phyloP scores from a whole-genome alignment of 805 yeast species.

The Yarrowia divulgata region DNA sequence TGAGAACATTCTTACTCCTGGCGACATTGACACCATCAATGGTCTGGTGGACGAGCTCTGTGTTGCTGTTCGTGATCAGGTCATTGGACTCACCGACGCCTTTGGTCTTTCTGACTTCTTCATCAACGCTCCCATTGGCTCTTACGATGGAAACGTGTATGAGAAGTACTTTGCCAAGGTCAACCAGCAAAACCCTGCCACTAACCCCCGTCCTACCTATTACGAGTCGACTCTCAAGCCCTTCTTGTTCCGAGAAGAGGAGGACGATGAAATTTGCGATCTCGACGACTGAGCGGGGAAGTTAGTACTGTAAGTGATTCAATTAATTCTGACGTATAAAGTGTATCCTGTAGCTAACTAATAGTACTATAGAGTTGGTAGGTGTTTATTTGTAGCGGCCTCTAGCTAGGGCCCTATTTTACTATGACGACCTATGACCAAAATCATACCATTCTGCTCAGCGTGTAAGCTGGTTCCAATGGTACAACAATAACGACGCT shows the following conservation, averaged over 20 bases:
- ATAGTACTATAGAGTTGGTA: too few species aligned
- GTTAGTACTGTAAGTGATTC: too few species aligned
- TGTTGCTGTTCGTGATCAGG: constrained; percentile 63
- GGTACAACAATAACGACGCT: too few species aligned
- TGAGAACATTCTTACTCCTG: constrained; percentile 61
- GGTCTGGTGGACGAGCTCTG: constrained; percentile 57
- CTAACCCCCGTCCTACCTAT: constrained; percentile 65
- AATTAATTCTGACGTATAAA: neutral
- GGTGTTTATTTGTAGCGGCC: too few species aligned
- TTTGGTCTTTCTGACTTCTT: constrained; percentile 79
- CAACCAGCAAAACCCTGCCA: constrained; percentile 57
- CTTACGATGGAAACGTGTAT: constrained; percentile 81
- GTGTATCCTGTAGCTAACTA: too few species aligned
- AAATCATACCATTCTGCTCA: too few species aligned
- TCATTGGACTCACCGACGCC: constrained; percentile 78
- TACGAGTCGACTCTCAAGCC: constrained; percentile 52
- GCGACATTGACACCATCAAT: constrained; percentile 55
- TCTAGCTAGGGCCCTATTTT: too few species aligned
- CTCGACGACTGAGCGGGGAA: neutral
- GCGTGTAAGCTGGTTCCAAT: too few species aligned
- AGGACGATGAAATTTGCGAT: constrained; percentile 42
- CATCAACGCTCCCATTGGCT: constrained; percentile 81
- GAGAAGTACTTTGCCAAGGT: constrained; percentile 72
- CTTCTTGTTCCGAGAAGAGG: constrained; percentile 48
- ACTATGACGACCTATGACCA: too few species aligned